Conservation (phyloP, 768 basidiomycete species). For the button mushroom (Agaricus bisporus) region DNA sequence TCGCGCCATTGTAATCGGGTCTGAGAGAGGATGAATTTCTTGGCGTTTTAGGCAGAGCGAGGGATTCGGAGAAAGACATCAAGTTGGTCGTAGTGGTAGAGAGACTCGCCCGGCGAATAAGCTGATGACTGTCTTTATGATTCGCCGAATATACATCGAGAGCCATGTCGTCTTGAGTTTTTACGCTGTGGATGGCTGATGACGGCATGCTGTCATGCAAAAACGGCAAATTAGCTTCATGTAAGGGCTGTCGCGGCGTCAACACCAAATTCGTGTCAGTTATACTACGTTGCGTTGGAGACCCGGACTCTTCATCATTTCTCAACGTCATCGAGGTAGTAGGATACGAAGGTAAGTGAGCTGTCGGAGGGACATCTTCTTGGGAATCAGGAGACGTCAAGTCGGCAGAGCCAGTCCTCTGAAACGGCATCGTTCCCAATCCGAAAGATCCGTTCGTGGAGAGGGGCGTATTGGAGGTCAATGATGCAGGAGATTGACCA, state of each 20-base stretch:
- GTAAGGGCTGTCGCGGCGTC: no score
- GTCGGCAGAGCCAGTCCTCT: not conserved
- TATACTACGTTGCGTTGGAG: no score
- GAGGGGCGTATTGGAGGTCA: not conserved
- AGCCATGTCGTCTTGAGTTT: conserved; percentile 7
- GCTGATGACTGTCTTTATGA: not conserved
- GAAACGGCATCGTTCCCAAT: not conserved
- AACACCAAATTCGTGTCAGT: no score
- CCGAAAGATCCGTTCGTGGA: not conserved
- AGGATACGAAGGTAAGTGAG: not conserved
- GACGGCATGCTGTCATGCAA: conserved; percentile 1
- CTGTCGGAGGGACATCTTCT: not conserved
- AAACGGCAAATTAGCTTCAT: not conserved
- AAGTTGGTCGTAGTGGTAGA: not conserved
- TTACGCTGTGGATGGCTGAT: conserved; percentile 1
- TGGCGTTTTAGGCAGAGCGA: not conserved
- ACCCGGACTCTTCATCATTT: not conserved
- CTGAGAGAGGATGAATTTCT: not conserved
- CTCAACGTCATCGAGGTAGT: not conserved
- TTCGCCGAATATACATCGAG: not conserved
- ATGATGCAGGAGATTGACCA: no score
- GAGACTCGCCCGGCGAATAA: conserved; percentile 2
- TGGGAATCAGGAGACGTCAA: not conserved
- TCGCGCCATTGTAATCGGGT: no score
- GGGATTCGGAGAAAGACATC: conserved; percentile 2